phyloP scores from a whole-genome alignment of 106 monocot genomes.

The Agapanthus africanus region DNA sequence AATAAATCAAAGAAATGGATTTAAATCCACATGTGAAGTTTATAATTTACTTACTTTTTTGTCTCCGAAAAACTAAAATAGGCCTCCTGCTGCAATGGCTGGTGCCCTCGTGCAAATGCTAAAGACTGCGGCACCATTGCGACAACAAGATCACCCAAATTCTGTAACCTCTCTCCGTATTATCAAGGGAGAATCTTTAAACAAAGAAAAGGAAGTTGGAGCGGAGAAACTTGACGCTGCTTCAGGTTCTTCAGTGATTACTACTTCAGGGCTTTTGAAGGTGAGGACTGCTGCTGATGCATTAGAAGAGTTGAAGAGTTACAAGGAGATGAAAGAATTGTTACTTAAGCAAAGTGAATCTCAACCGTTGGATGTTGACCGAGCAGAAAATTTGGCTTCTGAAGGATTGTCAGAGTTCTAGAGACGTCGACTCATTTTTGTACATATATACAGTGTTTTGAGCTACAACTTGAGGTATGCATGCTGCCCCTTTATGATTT shows the following conservation, averaged over 20 bases:
- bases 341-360: conserved; percentile 33
- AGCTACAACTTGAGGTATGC: conserved; percentile 16
- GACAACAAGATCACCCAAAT: conserved; percentile 15
- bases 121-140: conserved; percentile 51
- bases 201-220: conserved; percentile 6
- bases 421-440: conserved; percentile 10
- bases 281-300: conserved; percentile 67
- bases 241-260: conserved; percentile 13
- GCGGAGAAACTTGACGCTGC: neutral
- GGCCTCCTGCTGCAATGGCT: conserved; percentile 63
- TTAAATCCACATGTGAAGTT: neutral
- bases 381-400: conserved; percentile 8
- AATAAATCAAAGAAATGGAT: no score
- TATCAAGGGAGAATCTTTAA: conserved; percentile 6
- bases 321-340: conserved; percentile 49
- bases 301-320: conserved; percentile 50
- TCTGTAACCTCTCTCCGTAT: conserved; percentile 1
- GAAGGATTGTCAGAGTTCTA: conserved; percentile 12
- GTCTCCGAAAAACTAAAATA: conserved; percentile 29
- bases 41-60: no score
- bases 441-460: conserved; percentile 37
- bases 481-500: conserved; percentile 1
- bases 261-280: conserved; percentile 26
- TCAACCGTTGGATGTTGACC: conserved; percentile 5
- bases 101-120: conserved; percentile 67